These are phyloP conservation scores for Pyrus betulifolia DNA, from an alignment of 306 rosid genomes.

Conservation along the genomic window DNA sequence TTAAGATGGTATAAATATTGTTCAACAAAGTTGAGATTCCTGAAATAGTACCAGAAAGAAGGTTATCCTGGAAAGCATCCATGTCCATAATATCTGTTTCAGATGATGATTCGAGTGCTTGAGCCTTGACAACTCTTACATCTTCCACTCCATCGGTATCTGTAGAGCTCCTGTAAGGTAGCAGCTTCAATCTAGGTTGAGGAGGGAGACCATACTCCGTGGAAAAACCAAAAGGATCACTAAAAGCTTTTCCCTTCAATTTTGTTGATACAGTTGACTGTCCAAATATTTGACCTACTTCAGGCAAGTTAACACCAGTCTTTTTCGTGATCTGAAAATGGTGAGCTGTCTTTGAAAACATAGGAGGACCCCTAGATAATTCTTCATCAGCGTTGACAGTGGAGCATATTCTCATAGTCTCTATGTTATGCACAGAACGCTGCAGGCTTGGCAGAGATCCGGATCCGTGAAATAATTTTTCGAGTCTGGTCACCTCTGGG, in stretches of 20 bases:
- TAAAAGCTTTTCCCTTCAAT: conserved; percentile 34
- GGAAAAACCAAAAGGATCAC: conserved; percentile 28
- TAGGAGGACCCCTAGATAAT: conserved; percentile 38
- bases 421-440: conserved; percentile 31
- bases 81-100: conserved; percentile 71
- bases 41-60: conserved; percentile 39
- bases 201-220: conserved; percentile 24
- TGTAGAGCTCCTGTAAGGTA: conserved; percentile 34
- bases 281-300: conserved; percentile 29
- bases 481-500: conserved; percentile 25
- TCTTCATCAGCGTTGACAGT: conserved; percentile 43
- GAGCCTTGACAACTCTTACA: conserved; percentile 23
- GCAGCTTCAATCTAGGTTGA: conserved; percentile 32
- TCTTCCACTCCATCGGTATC: conserved; percentile 33
- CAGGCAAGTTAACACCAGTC: conserved; percentile 36
- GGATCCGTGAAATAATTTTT: conserved; percentile 22
- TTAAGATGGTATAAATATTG: neutral
- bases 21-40: neutral
- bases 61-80: conserved; percentile 42
- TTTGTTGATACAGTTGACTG: conserved; percentile 30
- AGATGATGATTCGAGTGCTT: conserved; percentile 53
- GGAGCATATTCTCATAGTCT: conserved; percentile 43
- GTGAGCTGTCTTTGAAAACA: conserved; percentile 43
- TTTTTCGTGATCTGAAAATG: conserved; percentile 39
- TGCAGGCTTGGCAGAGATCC: conserved; percentile 35